These are phyloP conservation scores for Penicillium roqueforti DNA, from an alignment of 495 filamentous ascomycete genomes.

Conservation along the genomic window DNA sequence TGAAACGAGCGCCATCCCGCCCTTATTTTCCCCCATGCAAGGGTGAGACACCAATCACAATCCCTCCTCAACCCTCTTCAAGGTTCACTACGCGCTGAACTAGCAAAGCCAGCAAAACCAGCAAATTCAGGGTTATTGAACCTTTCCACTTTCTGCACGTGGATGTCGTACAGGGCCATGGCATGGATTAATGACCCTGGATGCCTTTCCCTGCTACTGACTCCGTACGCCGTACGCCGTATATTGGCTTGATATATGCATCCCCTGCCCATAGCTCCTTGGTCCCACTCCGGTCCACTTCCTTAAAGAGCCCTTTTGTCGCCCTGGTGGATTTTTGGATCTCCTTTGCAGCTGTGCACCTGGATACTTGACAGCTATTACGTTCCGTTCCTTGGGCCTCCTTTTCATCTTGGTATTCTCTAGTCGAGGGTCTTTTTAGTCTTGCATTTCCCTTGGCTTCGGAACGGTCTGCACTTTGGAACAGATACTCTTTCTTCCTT, in stretches of 20 bases:
- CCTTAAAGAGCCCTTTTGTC: slow-evolving; percentile 16
- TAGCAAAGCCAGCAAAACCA: too few relatives aligned
- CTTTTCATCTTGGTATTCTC: slow-evolving; percentile 4
- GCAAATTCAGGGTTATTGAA: slow-evolving; percentile 7
- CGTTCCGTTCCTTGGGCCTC: slow-evolving; percentile 5
- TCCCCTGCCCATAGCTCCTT: slow-evolving; percentile 17
- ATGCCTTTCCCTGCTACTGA: slow-evolving; percentile 7
- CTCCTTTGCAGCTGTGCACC: slow-evolving; percentile 15
- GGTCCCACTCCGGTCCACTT: slow-evolving; percentile 18
- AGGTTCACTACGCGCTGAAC: slow-evolving; percentile 1
- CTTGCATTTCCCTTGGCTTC: not conserved
- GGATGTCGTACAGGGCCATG: too few relatives aligned
- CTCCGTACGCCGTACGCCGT: not conserved
- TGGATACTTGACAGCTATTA: slow-evolving; percentile 10
- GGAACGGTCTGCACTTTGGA: not conserved
- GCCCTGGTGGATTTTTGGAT: slow-evolving; percentile 9
- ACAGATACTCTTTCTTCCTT: not conserved
- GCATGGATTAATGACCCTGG: slow-evolving; percentile 9
- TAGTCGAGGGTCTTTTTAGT: slow-evolving; percentile 3
- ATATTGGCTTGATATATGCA: slow-evolving; percentile 17
- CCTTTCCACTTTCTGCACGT: slow-evolving; percentile 17
- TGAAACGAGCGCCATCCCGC: slow-evolving; percentile 18
- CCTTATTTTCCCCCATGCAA: slow-evolving; percentile 19
- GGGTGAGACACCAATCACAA: slow-evolving; percentile 20
- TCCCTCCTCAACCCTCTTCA: not conserved